phyloP scores from a whole-genome alignment of 176 grass and related monocot genomes.

The Hordeum marinum region DNA sequence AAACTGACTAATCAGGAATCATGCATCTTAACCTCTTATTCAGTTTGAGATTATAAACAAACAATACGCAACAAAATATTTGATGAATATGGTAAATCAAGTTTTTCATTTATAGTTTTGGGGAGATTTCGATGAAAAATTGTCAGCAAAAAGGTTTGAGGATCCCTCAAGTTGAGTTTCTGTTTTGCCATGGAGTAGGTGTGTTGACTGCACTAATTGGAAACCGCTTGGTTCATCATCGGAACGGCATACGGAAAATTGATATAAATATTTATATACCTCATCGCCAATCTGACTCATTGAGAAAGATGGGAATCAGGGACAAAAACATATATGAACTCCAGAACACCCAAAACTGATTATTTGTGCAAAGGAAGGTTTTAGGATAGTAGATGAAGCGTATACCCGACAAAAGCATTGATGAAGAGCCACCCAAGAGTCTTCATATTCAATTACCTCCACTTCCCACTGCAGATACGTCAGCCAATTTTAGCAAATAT shows the following conservation, averaged over 20 bases:
- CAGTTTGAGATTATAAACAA: background rate
- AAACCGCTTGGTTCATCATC: background rate
- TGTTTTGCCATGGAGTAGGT: background rate
- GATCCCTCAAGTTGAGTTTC: background rate
- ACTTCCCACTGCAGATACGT: background rate
- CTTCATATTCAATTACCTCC: background rate
- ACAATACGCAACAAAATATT: background rate
- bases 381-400: background rate
- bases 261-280: background rate
- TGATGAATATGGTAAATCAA: background rate
- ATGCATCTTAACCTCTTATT: background rate
- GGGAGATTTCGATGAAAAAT: too few relatives aligned
- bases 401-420: background rate
- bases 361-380: background rate
- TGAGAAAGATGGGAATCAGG: background rate
- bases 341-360: background rate
- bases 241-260: background rate
- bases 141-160: too few relatives aligned
- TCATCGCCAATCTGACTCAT: background rate
- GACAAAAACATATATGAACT: background rate
- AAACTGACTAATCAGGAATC: background rate
- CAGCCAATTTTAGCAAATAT: background rate
- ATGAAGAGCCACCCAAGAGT: background rate
- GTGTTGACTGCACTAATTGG: background rate
- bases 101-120: background rate